Base-by-base conservation (phyloP, 345 rosid genomes). In the Bruguiera sexangula region DNA sequence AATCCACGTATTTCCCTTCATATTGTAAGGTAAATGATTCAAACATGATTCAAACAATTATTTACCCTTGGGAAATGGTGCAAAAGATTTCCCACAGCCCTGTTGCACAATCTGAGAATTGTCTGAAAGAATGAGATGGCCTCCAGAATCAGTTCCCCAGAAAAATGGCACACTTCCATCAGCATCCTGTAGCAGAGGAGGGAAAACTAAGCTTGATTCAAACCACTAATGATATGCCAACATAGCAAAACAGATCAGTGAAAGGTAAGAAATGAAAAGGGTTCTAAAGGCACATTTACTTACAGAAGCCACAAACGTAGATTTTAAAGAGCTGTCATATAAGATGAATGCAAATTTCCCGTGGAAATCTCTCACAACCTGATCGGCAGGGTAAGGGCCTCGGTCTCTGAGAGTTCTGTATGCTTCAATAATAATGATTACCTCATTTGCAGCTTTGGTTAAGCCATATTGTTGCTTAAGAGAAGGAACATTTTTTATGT, bases 401-500 rank as follows among this genome's bases (percentile, higher is more conserved):
- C 99, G 89, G 68, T 92, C 99, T 70, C 98, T 85, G 29, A 92
- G 94, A 51, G 96, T 85, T 80, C 97, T 83, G 62, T 85, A 95
- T 19, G 99, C 96, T 80, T 95, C 99, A 20, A 92, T 85, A 66
- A 95, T 76, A 55, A 95, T 86, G 53, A 87, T 88, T 68, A 81
- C 99, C 80, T 90, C 99, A 19, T 92, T 92, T 30, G 96, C 92
- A 11, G 94, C 75, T 81, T 92, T 95, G 75, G 67, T 86, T 27
- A 95, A 77, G 65, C 96, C 98, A 79, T 95, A 95, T 67, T 90
- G 99, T 75, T 95, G 99, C 83, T 89, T 95, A 61, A 92, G 93
- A 58, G 77, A 71, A 21, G 89, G 85, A 78, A 95, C 71, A 71
- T 95, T 95, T 73, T 90, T 90, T 60, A 95, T 83, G 78, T 92